A percentile compares a stretch with the other conserved stretches of the same genome.
Conservation (phyloP, 257 asterid genomes). For the Solanum appendiculatum region DNA sequence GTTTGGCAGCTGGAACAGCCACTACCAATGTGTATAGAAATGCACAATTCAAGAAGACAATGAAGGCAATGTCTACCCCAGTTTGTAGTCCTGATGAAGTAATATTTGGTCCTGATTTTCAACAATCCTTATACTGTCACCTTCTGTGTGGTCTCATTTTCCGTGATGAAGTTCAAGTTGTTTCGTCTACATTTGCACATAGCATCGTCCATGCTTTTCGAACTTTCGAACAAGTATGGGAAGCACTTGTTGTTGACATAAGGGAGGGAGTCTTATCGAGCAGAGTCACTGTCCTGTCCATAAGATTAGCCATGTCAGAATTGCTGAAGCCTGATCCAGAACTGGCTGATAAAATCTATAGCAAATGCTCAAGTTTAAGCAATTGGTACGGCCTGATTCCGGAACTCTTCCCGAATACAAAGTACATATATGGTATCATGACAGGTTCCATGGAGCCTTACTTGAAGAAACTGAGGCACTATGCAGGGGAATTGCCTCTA, state of each 20-base stretch:
- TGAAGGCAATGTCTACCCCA: constrained; percentile 21
- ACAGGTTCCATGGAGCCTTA: neutral
- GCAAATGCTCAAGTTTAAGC: constrained; percentile 10
- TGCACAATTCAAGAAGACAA: constrained; percentile 53
- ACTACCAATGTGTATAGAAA: constrained; percentile 76
- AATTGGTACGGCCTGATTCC: constrained; percentile 26
- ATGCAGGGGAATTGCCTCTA: constrained; percentile 12
- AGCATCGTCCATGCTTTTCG: neutral
- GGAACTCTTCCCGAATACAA: constrained; percentile 39
- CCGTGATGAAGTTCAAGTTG: constrained; percentile 19
- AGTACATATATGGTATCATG: constrained; percentile 7
- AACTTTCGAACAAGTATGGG: constrained; percentile 16
- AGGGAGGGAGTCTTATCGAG: constrained; percentile 21
- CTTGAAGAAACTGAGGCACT: constrained; percentile 1
- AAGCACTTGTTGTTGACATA: constrained; percentile 15
- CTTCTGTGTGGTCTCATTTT: constrained; percentile 42
- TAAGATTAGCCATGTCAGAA: constrained; percentile 17
- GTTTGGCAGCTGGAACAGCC: constrained; percentile 44
- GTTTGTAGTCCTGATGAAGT: constrained; percentile 38
- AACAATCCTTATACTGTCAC: constrained; percentile 3
- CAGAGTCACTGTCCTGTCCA: neutral
- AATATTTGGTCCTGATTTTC: constrained; percentile 27
- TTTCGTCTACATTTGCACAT: constrained; percentile 14
- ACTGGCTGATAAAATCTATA: constrained; percentile 13
- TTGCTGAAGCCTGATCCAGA: constrained; percentile 23